Conservation (phyloP, 2,329 filamentous ascomycete species). For the Lachnellula hyalina region DNA sequence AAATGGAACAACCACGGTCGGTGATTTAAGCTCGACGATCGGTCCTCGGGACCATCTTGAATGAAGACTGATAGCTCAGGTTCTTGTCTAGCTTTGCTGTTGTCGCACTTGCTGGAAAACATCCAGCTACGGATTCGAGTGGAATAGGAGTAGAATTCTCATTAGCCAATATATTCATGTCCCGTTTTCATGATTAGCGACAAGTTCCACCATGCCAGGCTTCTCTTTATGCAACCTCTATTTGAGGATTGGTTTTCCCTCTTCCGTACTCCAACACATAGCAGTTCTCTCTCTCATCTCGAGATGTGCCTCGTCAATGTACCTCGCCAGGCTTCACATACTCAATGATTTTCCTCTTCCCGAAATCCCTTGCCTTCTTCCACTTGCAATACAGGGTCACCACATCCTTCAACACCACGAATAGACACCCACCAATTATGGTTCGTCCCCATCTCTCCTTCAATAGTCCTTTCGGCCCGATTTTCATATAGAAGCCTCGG, state of each 20-base stretch:
- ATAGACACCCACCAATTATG: conserved; percentile 80
- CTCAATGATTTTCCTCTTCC: conserved; percentile 44
- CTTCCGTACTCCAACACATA: background rate
- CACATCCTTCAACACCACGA: conserved; percentile 73
- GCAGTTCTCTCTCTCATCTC: background rate
- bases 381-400: conserved; percentile 60
- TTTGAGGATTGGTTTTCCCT: background rate
- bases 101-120: too few species aligned
- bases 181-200: too few species aligned
- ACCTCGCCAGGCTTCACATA: conserved; percentile 12
- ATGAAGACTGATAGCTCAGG: too few species aligned
- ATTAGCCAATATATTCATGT: too few species aligned
- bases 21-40: too few species aligned
- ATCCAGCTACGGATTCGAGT: too few species aligned
- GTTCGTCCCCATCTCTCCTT: conserved; percentile 86
- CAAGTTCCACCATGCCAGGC: background rate
- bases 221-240: background rate
- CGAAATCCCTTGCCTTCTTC: conserved; percentile 51
- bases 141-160: too few species aligned
- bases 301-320: background rate
- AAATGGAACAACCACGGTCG: too few species aligned
- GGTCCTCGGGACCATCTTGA: too few species aligned
- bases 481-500: background rate
- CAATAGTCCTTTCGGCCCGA: conserved; percentile 47
- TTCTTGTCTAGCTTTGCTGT: too few species aligned